Evolutionary conservation across 352 stramenopile genomes (phyloP).

Genomic region (Elongisporangium prolatum): DNA sequence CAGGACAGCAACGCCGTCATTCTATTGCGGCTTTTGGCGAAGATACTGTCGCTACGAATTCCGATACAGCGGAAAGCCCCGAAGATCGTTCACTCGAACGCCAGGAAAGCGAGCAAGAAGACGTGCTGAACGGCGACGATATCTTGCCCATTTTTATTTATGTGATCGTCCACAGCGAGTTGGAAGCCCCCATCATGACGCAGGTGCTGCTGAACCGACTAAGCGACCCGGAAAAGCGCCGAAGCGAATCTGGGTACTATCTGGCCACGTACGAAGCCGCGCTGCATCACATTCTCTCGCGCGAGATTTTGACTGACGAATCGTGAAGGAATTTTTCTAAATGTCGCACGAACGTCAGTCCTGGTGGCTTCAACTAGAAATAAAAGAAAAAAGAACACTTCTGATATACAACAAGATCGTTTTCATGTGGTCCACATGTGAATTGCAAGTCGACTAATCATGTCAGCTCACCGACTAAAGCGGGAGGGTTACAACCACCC

Average conservation of each 20-base stretch:
- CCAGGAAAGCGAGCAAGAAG: conserved; percentile 34
- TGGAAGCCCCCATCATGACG: conserved; percentile 72
- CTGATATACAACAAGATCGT: neutral
- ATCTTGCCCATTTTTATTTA: conserved; percentile 89
- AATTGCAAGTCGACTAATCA: neutral
- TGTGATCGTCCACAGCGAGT: conserved; percentile 80
- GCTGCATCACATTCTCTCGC: conserved; percentile 75
- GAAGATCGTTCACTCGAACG: neutral
- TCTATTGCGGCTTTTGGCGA: conserved; percentile 13
- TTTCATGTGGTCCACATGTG: neutral
- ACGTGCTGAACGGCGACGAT: conserved; percentile 80
- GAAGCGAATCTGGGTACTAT: conserved; percentile 86
- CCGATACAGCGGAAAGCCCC: neutral
- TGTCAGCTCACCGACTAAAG: neutral
- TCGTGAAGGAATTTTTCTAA: neutral
- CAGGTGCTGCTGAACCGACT: conserved; percentile 80
- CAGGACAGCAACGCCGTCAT: conserved; percentile 31
- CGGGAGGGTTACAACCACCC: neutral
- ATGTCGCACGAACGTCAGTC: neutral
- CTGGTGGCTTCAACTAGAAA: neutral
- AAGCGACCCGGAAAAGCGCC: conserved; percentile 79
- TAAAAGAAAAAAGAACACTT: neutral
- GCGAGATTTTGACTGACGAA: conserved; percentile 19
- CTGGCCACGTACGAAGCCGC: conserved; percentile 79
- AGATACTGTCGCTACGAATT: neutral